Evolutionary conservation across 2,329 filamentous ascomycete genomes (phyloP).

Genomic region (Penicillium brasilianum): DNA sequence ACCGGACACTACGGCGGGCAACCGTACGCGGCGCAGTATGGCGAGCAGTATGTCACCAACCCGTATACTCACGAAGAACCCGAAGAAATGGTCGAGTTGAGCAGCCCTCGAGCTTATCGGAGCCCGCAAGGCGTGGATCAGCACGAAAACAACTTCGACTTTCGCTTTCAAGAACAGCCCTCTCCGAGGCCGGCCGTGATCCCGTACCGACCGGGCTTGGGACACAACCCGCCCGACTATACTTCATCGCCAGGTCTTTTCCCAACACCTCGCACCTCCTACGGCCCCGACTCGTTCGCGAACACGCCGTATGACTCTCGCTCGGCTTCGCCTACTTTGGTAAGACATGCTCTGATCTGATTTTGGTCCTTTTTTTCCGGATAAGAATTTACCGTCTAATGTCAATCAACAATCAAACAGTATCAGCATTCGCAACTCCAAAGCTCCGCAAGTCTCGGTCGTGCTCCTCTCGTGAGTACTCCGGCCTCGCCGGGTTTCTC

Average conservation of each 20-base stretch:
- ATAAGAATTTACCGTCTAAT: background rate
- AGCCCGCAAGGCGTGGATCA: constrained; percentile 8
- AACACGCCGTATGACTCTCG: constrained; percentile 39
- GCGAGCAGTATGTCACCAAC: constrained; percentile 2
- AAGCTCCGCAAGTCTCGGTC: constrained; percentile 42
- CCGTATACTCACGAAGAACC: constrained; percentile 23
- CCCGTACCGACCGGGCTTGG: constrained; percentile 31
- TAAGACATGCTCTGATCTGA: constrained; percentile 17
- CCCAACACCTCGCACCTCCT: constrained; percentile 26
- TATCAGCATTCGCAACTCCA: constrained; percentile 32
- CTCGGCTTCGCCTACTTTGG: constrained; percentile 38
- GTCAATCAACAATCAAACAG: constrained; percentile 23
- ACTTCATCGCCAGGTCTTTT: constrained; percentile 29
- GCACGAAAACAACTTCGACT: constrained; percentile 25
- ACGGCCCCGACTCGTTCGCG: constrained; percentile 28
- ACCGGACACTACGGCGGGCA: constrained; percentile 20
- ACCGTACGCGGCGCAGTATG: constrained; percentile 16
- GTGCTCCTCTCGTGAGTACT: constrained; percentile 40
- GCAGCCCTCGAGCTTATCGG: constrained; percentile 23
- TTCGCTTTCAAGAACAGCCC: constrained; percentile 19
- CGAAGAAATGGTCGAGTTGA: constrained; percentile 37
- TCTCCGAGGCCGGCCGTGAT: constrained; percentile 27
- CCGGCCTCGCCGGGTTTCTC: constrained; percentile 36
- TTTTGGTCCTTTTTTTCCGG: background rate
- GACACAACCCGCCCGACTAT: constrained; percentile 30